Base-by-base conservation (phyloP, 148 eudicot species). In the Camellia japonica region DNA sequence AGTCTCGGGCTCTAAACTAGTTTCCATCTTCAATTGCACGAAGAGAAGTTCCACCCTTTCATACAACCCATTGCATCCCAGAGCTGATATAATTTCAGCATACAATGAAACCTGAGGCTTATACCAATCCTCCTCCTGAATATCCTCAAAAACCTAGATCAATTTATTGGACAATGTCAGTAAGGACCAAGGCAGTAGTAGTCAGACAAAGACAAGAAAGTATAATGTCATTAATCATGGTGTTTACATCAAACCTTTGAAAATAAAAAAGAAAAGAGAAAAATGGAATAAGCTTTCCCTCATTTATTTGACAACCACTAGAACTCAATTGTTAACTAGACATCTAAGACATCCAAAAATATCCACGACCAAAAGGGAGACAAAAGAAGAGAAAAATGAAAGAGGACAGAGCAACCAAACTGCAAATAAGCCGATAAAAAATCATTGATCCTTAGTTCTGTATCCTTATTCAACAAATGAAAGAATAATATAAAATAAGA, bases 61-160 rank as follows among this genome's bases (percentile, higher is more conserved):
- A 73, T 80, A 76, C 75, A 91, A 79, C 75, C 81, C 82, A 68
- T 89, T 85, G 78, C 84, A 82, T 63, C 90, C 92, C 74, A 91
- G 78, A 83, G 75, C 88, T 55, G 88, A 78, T 47, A 91, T 82
- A 30, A 89, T 70, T 70, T 86, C 91, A 46, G 88, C 85, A 69
- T 87, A 89, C 52, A 91, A 82, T 14, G 82, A 82, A 73, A 88
- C 60, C 59, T 80, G 84, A 20, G 92, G 92, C 71, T 77, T 91
- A 71, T 91, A 91, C 92, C 92, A 89, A 19, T 86, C 66, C 78
- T 91, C 94, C 46, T 84, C 85, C 81, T 78, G 82, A 70, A 91
- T 73, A 63, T 86, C 90, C 83, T 82, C 85, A 79, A 91, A 91
- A 66, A 80, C 94, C 92, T 90, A 82, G 15, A 83, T 73, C 74